Conservation (phyloP, 2,329 filamentous ascomycete species). For the Diaporthe ilicicola region DNA sequence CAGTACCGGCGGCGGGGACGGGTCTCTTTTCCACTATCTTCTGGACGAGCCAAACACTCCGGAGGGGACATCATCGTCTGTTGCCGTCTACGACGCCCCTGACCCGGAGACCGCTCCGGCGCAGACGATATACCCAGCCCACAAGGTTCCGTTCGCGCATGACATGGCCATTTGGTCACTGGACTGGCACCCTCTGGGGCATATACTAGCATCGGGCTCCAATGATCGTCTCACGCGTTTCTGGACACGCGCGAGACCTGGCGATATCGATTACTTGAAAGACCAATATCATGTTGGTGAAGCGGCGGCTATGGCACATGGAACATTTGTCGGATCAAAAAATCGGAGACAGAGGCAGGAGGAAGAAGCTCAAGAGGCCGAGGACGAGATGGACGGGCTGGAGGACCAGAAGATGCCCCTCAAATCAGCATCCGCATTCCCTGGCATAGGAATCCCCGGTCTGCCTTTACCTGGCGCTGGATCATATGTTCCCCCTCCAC, state of each 20-base stretch:
- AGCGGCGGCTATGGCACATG: slow-evolving; percentile 89
- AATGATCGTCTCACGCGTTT: slow-evolving; percentile 97
- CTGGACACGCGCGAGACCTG: slow-evolving; percentile 91
- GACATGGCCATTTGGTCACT: slow-evolving; percentile 97
- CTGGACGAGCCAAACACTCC: slow-evolving; percentile 93
- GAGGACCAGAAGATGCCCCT: slow-evolving; percentile 87
- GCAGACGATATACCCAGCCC: slow-evolving; percentile 92
- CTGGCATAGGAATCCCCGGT: slow-evolving; percentile 65
- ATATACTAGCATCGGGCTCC: slow-evolving; percentile 93
- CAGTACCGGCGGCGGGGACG: slow-evolving; percentile 89
- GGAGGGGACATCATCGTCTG: slow-evolving; percentile 71
- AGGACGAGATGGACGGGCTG: slow-evolving; percentile 92
- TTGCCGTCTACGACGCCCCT: slow-evolving; percentile 85
- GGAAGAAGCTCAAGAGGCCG: slow-evolving; percentile 91
- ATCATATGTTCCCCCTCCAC: slow-evolving; percentile 44
- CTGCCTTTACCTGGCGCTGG: slow-evolving; percentile 55
- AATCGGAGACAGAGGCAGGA: slow-evolving; percentile 83
- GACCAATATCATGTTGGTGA: slow-evolving; percentile 97
- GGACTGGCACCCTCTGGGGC: slow-evolving; percentile 96
- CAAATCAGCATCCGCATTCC: slow-evolving; percentile 61
- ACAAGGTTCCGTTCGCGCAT: slow-evolving; percentile 87
- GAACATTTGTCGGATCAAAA: slow-evolving; percentile 88
- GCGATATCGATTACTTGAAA: slow-evolving; percentile 84
- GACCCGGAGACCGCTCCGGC: slow-evolving; percentile 82
- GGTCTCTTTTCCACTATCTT: slow-evolving; percentile 92